phyloP scores from a whole-genome alignment of 2,329 filamentous ascomycete species.

The Trichoderma koningii region DNA sequence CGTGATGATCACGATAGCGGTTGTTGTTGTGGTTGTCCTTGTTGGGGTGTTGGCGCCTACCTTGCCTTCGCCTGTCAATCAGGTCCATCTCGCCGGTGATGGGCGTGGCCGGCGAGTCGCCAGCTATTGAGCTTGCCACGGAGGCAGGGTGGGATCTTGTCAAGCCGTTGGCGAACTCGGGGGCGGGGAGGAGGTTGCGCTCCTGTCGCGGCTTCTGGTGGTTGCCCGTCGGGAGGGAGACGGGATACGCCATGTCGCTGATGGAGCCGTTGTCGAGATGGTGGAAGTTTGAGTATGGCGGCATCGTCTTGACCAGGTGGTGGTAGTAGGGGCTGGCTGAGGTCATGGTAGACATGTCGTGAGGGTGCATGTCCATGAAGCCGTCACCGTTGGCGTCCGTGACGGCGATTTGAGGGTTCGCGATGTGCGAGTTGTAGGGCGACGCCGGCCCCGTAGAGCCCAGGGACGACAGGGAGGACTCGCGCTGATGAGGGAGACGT shows the following conservation, averaged over 20 bases:
- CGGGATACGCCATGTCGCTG: conserved; percentile 46
- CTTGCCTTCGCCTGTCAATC: conserved; percentile 54
- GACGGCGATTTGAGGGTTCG: conserved; percentile 61
- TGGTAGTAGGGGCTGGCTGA: conserved; percentile 47
- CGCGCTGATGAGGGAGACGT: conserved; percentile 56
- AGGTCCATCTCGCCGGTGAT: conserved; percentile 53
- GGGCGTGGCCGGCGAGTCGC: conserved; percentile 63
- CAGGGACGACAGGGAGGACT: conserved; percentile 62
- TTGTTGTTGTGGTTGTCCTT: too few relatives aligned
- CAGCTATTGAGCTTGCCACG: conserved; percentile 58
- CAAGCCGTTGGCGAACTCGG: conserved; percentile 47
- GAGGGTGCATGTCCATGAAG: conserved; percentile 33
- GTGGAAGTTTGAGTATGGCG: conserved; percentile 48
- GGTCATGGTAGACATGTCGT: conserved; percentile 30
- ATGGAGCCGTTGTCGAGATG: conserved; percentile 41
- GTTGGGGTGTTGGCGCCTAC: conserved; percentile 45
- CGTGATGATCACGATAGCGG: not conserved
- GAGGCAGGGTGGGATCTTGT: conserved; percentile 55
- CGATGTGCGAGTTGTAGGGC: conserved; percentile 56
- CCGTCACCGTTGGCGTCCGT: conserved; percentile 52
- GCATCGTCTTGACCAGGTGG: conserved; percentile 48
- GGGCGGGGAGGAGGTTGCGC: conserved; percentile 48
- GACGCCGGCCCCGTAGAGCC: conserved; percentile 63
- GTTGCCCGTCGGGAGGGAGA: conserved; percentile 40
- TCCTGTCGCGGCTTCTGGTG: conserved; percentile 44